phyloP scores from a whole-genome alignment of 805 yeast species.

The Schwanniomyces yamadae region DNA sequence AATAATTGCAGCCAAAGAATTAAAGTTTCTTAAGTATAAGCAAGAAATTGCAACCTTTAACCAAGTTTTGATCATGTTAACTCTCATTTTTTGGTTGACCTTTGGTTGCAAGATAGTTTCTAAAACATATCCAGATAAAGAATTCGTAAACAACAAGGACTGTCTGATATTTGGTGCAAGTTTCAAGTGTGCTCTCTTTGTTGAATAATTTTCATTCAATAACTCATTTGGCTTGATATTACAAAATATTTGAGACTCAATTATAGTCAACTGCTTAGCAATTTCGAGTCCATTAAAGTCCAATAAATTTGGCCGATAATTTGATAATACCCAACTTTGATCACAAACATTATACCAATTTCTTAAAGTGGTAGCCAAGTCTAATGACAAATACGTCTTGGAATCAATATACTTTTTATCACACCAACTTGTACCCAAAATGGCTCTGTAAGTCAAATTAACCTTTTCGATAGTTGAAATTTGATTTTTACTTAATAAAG shows the following conservation, averaged over 20 bases:
- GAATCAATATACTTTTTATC: conserved; percentile 26
- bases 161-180: conserved; percentile 63
- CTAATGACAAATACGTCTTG: conserved; percentile 28
- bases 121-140: conserved; percentile 67
- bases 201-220: conserved; percentile 60
- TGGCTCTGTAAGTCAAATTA: conserved; percentile 52
- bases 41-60: conserved; percentile 71
- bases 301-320: conserved; percentile 50
- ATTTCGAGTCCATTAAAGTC: conserved; percentile 70
- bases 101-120: conserved; percentile 64
- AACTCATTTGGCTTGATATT: conserved; percentile 64
- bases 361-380: conserved; percentile 35
- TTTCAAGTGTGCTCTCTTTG: conserved; percentile 56
- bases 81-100: conserved; percentile 47
- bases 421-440: conserved; percentile 52
- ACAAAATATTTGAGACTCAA: conserved; percentile 68
- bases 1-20: conserved; percentile 75
- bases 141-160: conserved; percentile 66
- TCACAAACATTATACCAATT: conserved; percentile 53
- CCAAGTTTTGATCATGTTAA: conserved; percentile 64
- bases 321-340: conserved; percentile 57
- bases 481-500: conserved; percentile 41
- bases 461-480: conserved; percentile 46
- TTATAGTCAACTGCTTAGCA: conserved; percentile 72
- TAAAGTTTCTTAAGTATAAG: conserved; percentile 70